A percentile compares a stretch with the other conserved stretches of the same genome.
Evolutionary conservation across 1,284 basidiomycete genomes (phyloP).

Genomic region (Sporisorium iseilematis-ciliati): DNA sequence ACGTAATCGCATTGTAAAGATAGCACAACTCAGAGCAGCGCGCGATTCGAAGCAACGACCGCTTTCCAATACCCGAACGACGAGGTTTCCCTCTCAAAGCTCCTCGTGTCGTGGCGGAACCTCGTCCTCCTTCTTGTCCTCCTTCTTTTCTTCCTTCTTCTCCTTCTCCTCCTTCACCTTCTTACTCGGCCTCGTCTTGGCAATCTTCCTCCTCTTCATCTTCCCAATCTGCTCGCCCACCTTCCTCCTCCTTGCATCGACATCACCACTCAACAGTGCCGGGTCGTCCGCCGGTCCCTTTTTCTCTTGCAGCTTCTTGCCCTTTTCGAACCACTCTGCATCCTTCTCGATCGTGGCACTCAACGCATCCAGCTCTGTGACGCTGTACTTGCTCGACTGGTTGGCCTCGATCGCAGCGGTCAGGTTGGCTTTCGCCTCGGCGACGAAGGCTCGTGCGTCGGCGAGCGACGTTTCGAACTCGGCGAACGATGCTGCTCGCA

Average conservation of each 20-base stretch:
- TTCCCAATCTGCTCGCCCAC: slow-evolving; percentile 60
- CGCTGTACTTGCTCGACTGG: slow-evolving; percentile 63
- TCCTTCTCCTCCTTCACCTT: slow-evolving; percentile 28
- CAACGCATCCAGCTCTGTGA: slow-evolving; percentile 66
- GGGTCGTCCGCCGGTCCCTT: slow-evolving; percentile 62
- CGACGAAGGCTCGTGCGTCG: slow-evolving; percentile 80
- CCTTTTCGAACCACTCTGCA: slow-evolving; percentile 65
- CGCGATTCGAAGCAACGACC: too few relatives aligned
- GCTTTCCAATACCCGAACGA: too few relatives aligned
- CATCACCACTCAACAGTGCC: slow-evolving; percentile 60
- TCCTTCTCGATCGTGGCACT: slow-evolving; percentile 58
- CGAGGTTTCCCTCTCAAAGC: slow-evolving; percentile 18
- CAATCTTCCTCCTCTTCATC: slow-evolving; percentile 60
- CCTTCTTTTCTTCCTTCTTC: slow-evolving; percentile 23
- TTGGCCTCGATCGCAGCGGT: slow-evolving; percentile 74
- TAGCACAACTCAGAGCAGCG: too few relatives aligned
- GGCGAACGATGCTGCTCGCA: slow-evolving; percentile 76
- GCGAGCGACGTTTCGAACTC: slow-evolving; percentile 78
- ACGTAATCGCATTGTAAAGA: too few relatives aligned
- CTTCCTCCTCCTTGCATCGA: slow-evolving; percentile 65
- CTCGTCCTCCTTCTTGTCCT: slow-evolving; percentile 27
- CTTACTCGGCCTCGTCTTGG: slow-evolving; percentile 62
- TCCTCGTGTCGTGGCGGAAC: slow-evolving; percentile 38
- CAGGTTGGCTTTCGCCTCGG: slow-evolving; percentile 78
- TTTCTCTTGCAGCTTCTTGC: slow-evolving; percentile 56